Conservation (phyloP, 495 filamentous ascomycete species). For the Tuber umbilicatum region DNA sequence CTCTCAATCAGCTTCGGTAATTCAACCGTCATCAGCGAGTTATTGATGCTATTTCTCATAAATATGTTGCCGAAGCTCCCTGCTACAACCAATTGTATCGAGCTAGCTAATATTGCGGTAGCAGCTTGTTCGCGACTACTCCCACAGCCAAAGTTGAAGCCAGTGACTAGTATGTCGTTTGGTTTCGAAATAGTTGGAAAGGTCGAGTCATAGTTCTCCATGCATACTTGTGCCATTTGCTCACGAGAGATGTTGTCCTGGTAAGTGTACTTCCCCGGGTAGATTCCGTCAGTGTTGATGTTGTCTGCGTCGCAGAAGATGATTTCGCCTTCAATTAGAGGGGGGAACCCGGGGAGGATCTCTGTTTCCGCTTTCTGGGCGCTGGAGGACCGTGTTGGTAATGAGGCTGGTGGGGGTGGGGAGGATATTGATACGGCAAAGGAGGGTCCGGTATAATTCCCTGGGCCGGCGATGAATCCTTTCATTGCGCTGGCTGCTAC, state of each 20-base stretch:
- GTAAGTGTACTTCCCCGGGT: constrained; percentile 86
- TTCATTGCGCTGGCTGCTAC: constrained; percentile 80
- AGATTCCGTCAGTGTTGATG: constrained; percentile 75
- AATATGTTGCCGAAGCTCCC: constrained; percentile 91
- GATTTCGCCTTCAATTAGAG: constrained; percentile 59
- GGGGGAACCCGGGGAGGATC: constrained; percentile 65
- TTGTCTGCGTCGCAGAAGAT: constrained; percentile 67
- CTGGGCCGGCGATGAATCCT: constrained; percentile 72
- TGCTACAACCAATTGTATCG: constrained; percentile 75
- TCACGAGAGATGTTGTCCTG: constrained; percentile 70
- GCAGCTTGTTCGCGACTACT: constrained; percentile 79
- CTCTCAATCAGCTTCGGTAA: constrained; percentile 65
- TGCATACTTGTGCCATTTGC: constrained; percentile 80
- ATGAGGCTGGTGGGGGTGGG: constrained; percentile 8
- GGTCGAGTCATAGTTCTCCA: constrained; percentile 79
- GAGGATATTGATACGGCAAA: constrained; percentile 17
- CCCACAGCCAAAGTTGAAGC: constrained; percentile 90
- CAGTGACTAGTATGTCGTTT: constrained; percentile 74
- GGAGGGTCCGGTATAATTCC: constrained; percentile 54
- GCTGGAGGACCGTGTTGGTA: constrained; percentile 16
- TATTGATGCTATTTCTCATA: constrained; percentile 82
- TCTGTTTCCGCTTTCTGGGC: constrained; percentile 47
- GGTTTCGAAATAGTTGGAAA: constrained; percentile 57
- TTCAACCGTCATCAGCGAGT: constrained; percentile 78
- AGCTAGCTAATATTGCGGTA: constrained; percentile 76